Base-by-base conservation (phyloP, 768 basidiomycete species). In the Podaxis sp. region DNA sequence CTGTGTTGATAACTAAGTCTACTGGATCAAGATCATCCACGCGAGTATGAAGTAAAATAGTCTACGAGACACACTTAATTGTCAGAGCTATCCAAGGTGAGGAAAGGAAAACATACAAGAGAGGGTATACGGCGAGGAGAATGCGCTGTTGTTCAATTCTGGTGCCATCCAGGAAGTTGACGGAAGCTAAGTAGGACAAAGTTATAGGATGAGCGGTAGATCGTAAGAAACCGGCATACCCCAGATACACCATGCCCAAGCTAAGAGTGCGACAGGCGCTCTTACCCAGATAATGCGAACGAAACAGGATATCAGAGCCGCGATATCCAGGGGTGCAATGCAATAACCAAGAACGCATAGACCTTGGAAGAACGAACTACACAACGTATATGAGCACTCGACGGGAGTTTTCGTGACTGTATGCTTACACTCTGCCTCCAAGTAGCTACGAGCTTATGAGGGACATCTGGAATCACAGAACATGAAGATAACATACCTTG, bases 221-320 rank as follows among this genome's bases (percentile, higher is more conserved):
- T 23, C 9, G 5, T 14, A 11, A 6, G 1, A 10, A 46, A 9
- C 46, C n/a, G 25, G 72, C 84, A 61, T 69, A 98, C 95, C 96
- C 94, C 95, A 98, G 61, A 97, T 90, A 71, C 89, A 93, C 96
- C 96, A 98, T 38, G 82, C 94, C 90, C 94, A 96, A 11, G 93
- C 90, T 18, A 87, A 79, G 27, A 96, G 71, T 48, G 94, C 89
- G 32, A 98, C 73, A 9, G 96, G 96, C 32, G 87, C 88, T 59
- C 96, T 84, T 60, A 98, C 78, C 75, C 90, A 97, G 52, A 98
- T 88, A 28, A 87, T 75, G 48, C 83, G 90, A 14, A 98, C 86
- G 66, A 96, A 93, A 66, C 88, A 89, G 1, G 93, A 83, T 48
- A 97, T 81, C 32, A 98, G 75, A 2, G 95, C 95, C 5, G 96